A percentile compares a stretch with the other conserved stretches of the same genome.
Conservation (phyloP, 129 eudicot genomes). For the Chrysanthemum lavandulifolium region DNA sequence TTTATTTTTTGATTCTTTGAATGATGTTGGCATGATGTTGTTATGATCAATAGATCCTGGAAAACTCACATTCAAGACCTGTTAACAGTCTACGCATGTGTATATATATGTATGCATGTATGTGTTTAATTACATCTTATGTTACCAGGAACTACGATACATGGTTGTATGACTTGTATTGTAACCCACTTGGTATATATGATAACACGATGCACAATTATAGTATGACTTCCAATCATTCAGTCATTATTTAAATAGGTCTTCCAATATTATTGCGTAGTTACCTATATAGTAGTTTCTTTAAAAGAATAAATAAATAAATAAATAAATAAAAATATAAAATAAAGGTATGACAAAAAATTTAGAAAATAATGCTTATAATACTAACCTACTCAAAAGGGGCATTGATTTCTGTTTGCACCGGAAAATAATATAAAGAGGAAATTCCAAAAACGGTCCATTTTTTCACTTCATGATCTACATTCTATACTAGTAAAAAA, state of each 20-base stretch:
- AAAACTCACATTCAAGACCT: no score
- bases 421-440: background rate
- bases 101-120: background rate
- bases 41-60: no score
- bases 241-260: constrained; percentile 16
- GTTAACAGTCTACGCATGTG: background rate
- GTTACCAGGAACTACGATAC: background rate
- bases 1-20: no score
- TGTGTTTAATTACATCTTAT: background rate
- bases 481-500: no score
- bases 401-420: background rate
- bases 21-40: no score
- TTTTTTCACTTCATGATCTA: no score
- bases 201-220: constrained; percentile 6
- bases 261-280: constrained; percentile 11
- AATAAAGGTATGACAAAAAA: background rate
- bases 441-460: no score
- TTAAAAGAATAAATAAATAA: no score
- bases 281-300: no score
- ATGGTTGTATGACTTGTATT: background rate
- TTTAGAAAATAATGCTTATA: background rate
- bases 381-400: background rate
- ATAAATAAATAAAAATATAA: no score
- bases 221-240: constrained; percentile 11
- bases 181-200: constrained; percentile 2